phyloP scores from a whole-genome alignment of 106 monocot species.

The Acanthochlamys bracteata region DNA sequence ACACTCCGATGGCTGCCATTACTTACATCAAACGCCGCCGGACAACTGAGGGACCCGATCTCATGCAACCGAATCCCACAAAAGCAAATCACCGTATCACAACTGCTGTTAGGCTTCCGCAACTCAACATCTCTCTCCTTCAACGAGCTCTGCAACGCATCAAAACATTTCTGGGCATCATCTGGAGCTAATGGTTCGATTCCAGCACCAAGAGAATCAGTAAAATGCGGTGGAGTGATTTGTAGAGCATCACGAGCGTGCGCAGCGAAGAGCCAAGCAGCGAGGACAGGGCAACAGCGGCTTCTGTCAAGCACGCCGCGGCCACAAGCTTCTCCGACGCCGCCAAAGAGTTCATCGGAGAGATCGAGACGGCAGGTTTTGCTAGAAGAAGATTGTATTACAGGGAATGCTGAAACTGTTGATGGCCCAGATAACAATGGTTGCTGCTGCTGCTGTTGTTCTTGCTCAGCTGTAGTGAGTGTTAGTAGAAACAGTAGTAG shows the following conservation, averaged over 20 bases:
- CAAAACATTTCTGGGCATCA: constrained; percentile 89
- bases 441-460: constrained; percentile 1
- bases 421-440: constrained; percentile 6
- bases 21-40: constrained; percentile 60
- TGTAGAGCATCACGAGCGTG: constrained; percentile 66
- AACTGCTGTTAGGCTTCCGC: constrained; percentile 59
- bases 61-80: constrained; percentile 97
- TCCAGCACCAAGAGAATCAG: constrained; percentile 4
- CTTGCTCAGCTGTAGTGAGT: neutral
- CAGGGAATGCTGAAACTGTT: constrained; percentile 60
- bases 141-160: constrained; percentile 61
- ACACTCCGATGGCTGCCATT: constrained; percentile 8
- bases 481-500: too few species aligned
- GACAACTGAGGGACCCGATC: constrained; percentile 68
- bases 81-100: constrained; percentile 86
- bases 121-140: constrained; percentile 36
- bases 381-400: constrained; percentile 12
- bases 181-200: constrained; percentile 61
- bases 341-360: constrained; percentile 92
- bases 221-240: constrained; percentile 1
- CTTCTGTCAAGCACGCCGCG: constrained; percentile 48
- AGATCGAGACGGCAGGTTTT: constrained; percentile 77
- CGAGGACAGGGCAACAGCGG: constrained; percentile 98
- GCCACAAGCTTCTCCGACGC: constrained; percentile 76
- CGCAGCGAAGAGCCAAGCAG: constrained; percentile 94